Conservation (phyloP, 768 basidiomycete genomes). For the Hygrophoropsis aurantiaca region DNA sequence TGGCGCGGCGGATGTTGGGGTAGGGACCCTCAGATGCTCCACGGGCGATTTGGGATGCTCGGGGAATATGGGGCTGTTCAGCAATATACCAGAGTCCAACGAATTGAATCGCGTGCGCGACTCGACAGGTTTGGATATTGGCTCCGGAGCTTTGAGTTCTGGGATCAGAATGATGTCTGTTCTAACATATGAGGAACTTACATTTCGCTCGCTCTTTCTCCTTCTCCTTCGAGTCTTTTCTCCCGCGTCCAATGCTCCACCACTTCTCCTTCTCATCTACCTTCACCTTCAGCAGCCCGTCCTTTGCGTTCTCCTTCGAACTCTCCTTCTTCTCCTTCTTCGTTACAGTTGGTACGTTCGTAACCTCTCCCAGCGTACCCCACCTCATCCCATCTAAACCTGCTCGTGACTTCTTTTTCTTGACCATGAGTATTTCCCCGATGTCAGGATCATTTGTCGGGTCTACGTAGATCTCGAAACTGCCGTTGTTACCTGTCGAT, state of each 20-base stretch:
- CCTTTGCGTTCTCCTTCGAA: constrained; percentile 12
- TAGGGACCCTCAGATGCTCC: constrained; percentile 15
- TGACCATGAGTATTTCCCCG: constrained; percentile 70
- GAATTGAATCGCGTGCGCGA: constrained; percentile 63
- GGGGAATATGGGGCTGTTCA: constrained; percentile 20
- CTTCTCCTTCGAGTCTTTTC: constrained; percentile 73
- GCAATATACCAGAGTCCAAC: constrained; percentile 45
- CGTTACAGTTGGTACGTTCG: constrained; percentile 44
- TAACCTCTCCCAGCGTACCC: constrained; percentile 61
- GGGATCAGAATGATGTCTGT: not conserved
- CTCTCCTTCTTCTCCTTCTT: constrained; percentile 33
- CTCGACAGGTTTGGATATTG: constrained; percentile 28
- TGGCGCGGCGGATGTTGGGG: constrained; percentile 30
- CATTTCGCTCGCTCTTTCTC: constrained; percentile 42
- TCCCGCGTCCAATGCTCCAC: constrained; percentile 79
- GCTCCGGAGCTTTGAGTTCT: constrained; percentile 45
- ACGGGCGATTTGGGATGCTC: constrained; percentile 13
- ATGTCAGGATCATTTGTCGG: constrained; percentile 62
- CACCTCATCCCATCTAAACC: constrained; percentile 56
- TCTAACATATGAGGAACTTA: constrained; percentile 4
- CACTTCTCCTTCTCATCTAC: constrained; percentile 60
- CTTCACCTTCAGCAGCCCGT: constrained; percentile 37
- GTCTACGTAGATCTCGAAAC: constrained; percentile 75
- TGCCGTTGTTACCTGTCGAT: constrained; percentile 17
- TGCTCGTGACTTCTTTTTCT: constrained; percentile 71